These are phyloP conservation scores for Guadua angustifolia DNA, from an alignment of 176 grass and related monocot genomes.

Conservation along the genomic window DNA sequence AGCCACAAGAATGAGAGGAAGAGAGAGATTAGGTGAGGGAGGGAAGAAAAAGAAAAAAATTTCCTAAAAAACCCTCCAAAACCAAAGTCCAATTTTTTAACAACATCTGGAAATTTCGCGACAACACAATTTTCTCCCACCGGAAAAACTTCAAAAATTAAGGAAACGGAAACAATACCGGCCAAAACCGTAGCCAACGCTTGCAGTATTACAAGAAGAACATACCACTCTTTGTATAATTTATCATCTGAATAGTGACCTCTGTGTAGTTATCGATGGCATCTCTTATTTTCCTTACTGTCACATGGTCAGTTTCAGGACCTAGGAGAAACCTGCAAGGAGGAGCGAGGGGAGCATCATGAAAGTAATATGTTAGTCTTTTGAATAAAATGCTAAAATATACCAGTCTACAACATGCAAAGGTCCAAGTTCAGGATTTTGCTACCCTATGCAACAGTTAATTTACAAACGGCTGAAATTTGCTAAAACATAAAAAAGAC, in stretches of 20 bases:
- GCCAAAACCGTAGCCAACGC: no score
- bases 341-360: conserved; percentile 10
- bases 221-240: conserved; percentile 93
- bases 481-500: not conserved
- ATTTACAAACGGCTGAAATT: conserved; percentile 9
- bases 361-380: conserved; percentile 2
- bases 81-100: no score
- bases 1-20: no score
- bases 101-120: no score
- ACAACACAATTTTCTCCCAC: no score
- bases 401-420: conserved; percentile 2
- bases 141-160: no score
- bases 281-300: conserved; percentile 87
- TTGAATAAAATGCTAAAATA: not conserved
- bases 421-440: conserved; percentile 11
- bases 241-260: conserved; percentile 91
- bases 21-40: no score
- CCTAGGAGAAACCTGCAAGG: conserved; percentile 82
- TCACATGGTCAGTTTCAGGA: conserved; percentile 75
- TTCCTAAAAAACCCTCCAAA: no score
- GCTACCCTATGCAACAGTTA: not conserved
- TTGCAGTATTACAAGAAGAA: no score
- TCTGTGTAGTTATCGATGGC: conserved; percentile 89
- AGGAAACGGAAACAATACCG: no score
- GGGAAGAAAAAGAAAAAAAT: no score